These are phyloP conservation scores for Amanita pallidorosea DNA, from an alignment of 768 basidiomycete species.

Conservation along the genomic window DNA sequence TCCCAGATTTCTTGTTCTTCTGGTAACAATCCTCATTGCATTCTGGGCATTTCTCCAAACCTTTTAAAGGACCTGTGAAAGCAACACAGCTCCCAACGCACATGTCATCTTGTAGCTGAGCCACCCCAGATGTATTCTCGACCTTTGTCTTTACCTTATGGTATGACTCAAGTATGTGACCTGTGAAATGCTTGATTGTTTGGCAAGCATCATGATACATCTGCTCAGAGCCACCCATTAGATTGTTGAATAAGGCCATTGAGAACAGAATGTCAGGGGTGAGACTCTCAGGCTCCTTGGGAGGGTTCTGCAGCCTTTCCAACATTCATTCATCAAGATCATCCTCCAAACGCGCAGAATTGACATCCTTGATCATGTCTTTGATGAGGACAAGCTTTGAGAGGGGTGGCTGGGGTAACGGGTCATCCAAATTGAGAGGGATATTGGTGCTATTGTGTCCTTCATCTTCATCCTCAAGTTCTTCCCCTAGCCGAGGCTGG, in stretches of 20 bases:
- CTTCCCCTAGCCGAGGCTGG: neutral
- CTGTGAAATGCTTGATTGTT: neutral
- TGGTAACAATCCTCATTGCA: neutral
- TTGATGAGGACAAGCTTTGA: slow-evolving; percentile 1
- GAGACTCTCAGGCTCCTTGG: neutral
- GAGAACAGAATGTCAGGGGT: neutral
- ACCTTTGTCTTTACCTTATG: neutral
- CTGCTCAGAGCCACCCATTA: neutral
- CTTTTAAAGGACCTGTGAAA: neutral
- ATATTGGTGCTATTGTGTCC: neutral
- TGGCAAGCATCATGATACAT: slow-evolving; percentile 2
- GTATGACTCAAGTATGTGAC: neutral
- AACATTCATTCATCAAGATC: neutral
- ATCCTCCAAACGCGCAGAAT: neutral
- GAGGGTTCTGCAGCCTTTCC: slow-evolving; percentile 2
- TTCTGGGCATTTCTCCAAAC: neutral
- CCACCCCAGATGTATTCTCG: neutral
- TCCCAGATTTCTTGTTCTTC: neutral
- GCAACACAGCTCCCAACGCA: neutral
- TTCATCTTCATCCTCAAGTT: neutral
- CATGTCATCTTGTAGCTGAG: slow-evolving; percentile 1
- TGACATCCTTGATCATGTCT: slow-evolving; percentile 1
- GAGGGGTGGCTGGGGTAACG: neutral
- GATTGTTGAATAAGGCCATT: neutral
- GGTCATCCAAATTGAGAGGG: neutral